Conservation (phyloP, 2,329 filamentous ascomycete genomes). For the Alternaria sp. region DNA sequence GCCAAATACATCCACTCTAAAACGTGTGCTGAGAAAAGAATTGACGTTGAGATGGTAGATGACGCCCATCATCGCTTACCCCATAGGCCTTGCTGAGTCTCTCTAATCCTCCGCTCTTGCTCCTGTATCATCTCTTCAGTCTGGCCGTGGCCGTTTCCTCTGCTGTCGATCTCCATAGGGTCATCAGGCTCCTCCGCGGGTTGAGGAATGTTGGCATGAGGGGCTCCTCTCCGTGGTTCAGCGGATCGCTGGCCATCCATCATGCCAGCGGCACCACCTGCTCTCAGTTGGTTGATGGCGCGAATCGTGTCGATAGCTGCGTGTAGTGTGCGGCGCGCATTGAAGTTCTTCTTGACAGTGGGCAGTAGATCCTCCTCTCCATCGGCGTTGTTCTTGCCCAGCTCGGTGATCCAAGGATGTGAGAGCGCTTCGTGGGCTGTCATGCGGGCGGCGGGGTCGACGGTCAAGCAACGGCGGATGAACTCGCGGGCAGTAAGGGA, state of each 20-base stretch:
- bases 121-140: constrained; percentile 67
- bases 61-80: constrained; percentile 31
- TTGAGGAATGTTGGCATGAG: constrained; percentile 42
- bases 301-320: constrained; percentile 72
- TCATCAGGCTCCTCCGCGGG: constrained; percentile 42
- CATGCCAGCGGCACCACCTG: constrained; percentile 63
- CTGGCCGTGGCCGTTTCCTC: constrained; percentile 66
- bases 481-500: constrained; percentile 85
- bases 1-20: neutral
- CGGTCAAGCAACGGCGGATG: constrained; percentile 87
- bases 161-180: constrained; percentile 59
- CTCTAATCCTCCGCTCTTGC: constrained; percentile 65
- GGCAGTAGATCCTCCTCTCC: constrained; percentile 63
- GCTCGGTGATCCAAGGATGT: constrained; percentile 69
- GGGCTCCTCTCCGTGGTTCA: constrained; percentile 55
- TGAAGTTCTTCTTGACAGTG: constrained; percentile 74
- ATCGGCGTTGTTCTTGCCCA: constrained; percentile 53
- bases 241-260: constrained; percentile 66
- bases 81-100: constrained; percentile 66
- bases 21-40: neutral
- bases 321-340: constrained; percentile 68
- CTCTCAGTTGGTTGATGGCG: constrained; percentile 70
- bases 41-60: neutral
- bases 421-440: constrained; percentile 80
- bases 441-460: constrained; percentile 86